Evolutionary conservation across 768 basidiomycete species (phyloP), one percentile per base, ranked within the genome.

Genomic region (Trametopsis cervina): DNA sequence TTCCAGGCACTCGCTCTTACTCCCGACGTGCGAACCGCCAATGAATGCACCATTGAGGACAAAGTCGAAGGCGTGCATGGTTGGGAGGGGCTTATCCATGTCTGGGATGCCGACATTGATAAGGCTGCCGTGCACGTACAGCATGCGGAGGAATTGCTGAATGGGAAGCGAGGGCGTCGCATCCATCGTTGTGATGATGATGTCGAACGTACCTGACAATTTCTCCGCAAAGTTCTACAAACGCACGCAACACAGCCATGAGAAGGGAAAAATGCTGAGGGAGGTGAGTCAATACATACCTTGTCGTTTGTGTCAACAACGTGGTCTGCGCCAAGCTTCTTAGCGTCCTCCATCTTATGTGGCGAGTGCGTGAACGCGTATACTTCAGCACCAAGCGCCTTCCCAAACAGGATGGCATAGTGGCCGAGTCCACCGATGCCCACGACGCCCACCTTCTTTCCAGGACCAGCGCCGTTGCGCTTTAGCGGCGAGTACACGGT

Each of bases 401-500:
- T 70, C 26, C 72, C 74, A 57, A 73, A 76, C 23, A 75, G 56
- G 40, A 74, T 54, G 13, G 55, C 60, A 40, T 56, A 66, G 50
- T 63, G 63, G 0, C 75, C 76, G 17, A 83, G 66, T 17, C 81
- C 82, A 29, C 82, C 82, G 29, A 86, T 73, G 37, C 83, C 82
- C 52, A 85, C 67, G 37, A 86, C 63, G 38, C 81, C 84, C 54
- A 86, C 77, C 51, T 71, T 74, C 66, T 78, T 81, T 37, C 81
- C 82, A 1, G 78, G 77, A 0, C 80, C 80, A 47, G 54, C 60
- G 23, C 75, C 74, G 62, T 78, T 73, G 24, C 74, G 66, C 22
- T 70, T 67, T 17, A 85, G 65, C 11, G 83, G 81, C 0, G 78
- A 80, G 65, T 69, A 82, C 6, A 78, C 75, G 5, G 81, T 83